These are phyloP conservation scores for Castanea crenata DNA, from an alignment of 306 rosid genomes.

Conservation along the genomic window DNA sequence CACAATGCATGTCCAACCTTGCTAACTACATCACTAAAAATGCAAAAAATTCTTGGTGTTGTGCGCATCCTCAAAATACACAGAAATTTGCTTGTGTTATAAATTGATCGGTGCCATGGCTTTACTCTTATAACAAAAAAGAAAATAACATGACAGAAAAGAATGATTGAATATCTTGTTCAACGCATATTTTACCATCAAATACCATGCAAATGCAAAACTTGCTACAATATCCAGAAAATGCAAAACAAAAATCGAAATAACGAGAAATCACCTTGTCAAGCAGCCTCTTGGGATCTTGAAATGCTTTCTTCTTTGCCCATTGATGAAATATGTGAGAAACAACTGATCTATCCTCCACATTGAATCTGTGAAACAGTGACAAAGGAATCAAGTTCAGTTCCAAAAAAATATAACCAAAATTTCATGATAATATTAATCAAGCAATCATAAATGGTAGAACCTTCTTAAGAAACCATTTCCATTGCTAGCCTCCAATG, in stretches of 20 bases:
- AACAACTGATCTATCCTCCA: slow-evolving; percentile 71
- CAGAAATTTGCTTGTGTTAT: too few relatives aligned
- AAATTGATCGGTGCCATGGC: too few relatives aligned
- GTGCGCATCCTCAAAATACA: too few relatives aligned
- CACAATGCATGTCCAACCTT: neutral
- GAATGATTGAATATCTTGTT: neutral
- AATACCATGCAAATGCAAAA: neutral
- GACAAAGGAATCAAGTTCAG: slow-evolving; percentile 11
- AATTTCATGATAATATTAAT: slow-evolving; percentile 18
- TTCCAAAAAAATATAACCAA: slow-evolving; percentile 10
- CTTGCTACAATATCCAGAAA: neutral
- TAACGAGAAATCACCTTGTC: slow-evolving; percentile 60
- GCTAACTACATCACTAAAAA: neutral
- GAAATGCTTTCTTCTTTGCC: slow-evolving; percentile 96
- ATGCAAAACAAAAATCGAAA: neutral
- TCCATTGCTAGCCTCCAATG: slow-evolving; percentile 42
- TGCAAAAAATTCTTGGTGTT: too few relatives aligned
- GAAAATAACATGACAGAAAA: neutral
- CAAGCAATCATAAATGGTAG: slow-evolving; percentile 20
- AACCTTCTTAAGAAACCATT: slow-evolving; percentile 77
- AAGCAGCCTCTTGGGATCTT: slow-evolving; percentile 87
- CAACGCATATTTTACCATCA: neutral
- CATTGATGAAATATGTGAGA: slow-evolving; percentile 89
- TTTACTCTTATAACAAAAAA: neutral
- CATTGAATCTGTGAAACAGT: slow-evolving; percentile 56